These are phyloP conservation scores for Delphinella strobiligena DNA, from an alignment of 2,329 filamentous ascomycete species.

Conservation along the genomic window DNA sequence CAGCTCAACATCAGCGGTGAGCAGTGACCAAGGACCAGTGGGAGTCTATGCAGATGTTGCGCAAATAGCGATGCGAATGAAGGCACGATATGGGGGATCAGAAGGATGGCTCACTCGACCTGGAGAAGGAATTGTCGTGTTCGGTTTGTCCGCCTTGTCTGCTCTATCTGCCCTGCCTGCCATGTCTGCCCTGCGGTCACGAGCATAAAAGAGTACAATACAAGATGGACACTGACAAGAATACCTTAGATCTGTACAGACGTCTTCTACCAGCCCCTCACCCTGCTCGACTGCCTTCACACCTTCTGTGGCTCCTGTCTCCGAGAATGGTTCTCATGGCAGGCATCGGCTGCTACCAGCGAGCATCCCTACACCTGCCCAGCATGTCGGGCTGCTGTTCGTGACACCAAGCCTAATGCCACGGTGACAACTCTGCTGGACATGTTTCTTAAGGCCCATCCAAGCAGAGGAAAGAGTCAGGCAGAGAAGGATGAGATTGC, in stretches of 20 bases:
- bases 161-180: not conserved
- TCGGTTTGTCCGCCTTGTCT: constrained; percentile 53
- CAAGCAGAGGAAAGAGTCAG: constrained; percentile 55
- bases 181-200: not conserved
- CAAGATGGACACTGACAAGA: too few species aligned
- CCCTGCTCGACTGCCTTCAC: constrained; percentile 27
- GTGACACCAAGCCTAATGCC: constrained; percentile 81
- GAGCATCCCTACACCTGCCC: constrained; percentile 70
- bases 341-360: constrained; percentile 49
- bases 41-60: not conserved
- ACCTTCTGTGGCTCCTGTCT: constrained; percentile 93
- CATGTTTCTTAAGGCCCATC: constrained; percentile 72
- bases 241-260: constrained; percentile 97
- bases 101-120: constrained; percentile 41
- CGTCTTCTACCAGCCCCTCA: constrained; percentile 31
- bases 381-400: constrained; percentile 75
- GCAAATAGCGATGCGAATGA: not conserved
- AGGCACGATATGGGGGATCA: constrained; percentile 2
- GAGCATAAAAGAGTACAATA: constrained; percentile 9
- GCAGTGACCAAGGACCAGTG: not conserved
- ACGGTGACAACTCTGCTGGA: constrained; percentile 82
- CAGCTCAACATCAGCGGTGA: too few species aligned
- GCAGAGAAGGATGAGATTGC: constrained; percentile 68
- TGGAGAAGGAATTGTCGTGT: constrained; percentile 91
- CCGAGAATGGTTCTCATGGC: constrained; percentile 89